Conservation (phyloP, 2,329 filamentous ascomycete species). For the Aspergillus alliaceus region DNA sequence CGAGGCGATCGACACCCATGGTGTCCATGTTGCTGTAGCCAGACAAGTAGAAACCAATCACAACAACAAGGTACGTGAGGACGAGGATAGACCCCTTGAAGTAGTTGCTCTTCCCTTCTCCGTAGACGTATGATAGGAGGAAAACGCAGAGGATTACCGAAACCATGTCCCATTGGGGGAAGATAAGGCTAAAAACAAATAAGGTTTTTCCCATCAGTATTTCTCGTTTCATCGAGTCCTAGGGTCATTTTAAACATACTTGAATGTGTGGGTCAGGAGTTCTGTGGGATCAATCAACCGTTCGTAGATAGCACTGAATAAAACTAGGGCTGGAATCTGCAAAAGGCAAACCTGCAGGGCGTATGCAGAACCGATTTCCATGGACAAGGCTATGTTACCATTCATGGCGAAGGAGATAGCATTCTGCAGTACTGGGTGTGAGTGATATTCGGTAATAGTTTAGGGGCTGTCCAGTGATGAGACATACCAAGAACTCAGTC, state of each 20-base stretch:
- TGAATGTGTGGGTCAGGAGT: slow-evolving; percentile 53
- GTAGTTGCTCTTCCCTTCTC: slow-evolving; percentile 99
- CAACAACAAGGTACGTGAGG: slow-evolving; percentile 86
- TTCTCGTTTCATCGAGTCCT: neutral
- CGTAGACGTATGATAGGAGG: slow-evolving; percentile 94
- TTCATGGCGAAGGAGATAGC: slow-evolving; percentile 99
- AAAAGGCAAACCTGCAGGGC: slow-evolving; percentile 93
- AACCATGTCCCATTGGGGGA: slow-evolving; percentile 99
- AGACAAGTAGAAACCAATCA: slow-evolving; percentile 89
- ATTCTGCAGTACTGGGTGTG: slow-evolving; percentile 59
- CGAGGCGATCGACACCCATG: slow-evolving; percentile 49
- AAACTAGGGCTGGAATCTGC: slow-evolving; percentile 87
- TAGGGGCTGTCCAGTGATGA: neutral
- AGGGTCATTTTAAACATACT: slow-evolving; percentile 40
- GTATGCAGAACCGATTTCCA: slow-evolving; percentile 98
- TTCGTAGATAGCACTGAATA: slow-evolving; percentile 80
- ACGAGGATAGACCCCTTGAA: slow-evolving; percentile 98
- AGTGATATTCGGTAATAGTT: neutral
- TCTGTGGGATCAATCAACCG: slow-evolving; percentile 55
- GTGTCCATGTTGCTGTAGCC: slow-evolving; percentile 58
- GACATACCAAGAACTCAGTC: slow-evolving; percentile 86
- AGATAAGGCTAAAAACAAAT: slow-evolving; percentile 65
- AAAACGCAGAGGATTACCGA: slow-evolving; percentile 95
- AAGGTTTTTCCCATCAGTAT: neutral
- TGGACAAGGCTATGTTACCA: slow-evolving; percentile 95